Percentiles rank a stretch among this genome's conserved stretches.
Conservation (phyloP, 2,329 filamentous ascomycete genomes). For the Monosporascus cannonballus region DNA sequence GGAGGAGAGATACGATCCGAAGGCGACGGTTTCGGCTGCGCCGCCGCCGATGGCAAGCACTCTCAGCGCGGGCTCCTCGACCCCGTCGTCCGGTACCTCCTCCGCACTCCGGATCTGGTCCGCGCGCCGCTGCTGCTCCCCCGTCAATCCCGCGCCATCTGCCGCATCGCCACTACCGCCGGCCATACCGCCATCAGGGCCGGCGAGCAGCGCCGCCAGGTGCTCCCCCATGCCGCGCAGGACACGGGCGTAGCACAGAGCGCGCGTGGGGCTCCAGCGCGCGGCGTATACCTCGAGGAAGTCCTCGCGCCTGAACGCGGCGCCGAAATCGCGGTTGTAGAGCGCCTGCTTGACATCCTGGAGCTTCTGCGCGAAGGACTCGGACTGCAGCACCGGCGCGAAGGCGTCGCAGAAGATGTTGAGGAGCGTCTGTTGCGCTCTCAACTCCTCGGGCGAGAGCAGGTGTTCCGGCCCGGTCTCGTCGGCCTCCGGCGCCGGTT, state of each 20-base stretch:
- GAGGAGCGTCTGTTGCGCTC: constrained; percentile 16
- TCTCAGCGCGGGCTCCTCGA: constrained; percentile 18
- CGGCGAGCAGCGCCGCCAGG: constrained; percentile 22
- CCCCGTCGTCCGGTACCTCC: constrained; percentile 4
- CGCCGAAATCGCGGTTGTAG: constrained; percentile 76
- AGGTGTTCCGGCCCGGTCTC: constrained; percentile 11
- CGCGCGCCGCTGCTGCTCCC: too few relatives aligned
- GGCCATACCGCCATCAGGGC: not conserved
- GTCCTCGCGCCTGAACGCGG: constrained; percentile 67
- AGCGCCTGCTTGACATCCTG: constrained; percentile 83
- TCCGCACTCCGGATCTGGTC: not conserved
- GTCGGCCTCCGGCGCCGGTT: not conserved
- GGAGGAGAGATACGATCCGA: constrained; percentile 37
- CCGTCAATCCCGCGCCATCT: too few relatives aligned
- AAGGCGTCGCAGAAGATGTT: constrained; percentile 44
- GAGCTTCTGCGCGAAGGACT: constrained; percentile 49
- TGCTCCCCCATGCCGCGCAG: constrained; percentile 34
- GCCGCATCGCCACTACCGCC: not conserved
- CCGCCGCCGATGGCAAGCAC: constrained; percentile 50
- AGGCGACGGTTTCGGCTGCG: constrained; percentile 55
- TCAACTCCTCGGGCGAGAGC: constrained; percentile 1
- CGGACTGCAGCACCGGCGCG: constrained; percentile 38
- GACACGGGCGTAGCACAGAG: constrained; percentile 70
- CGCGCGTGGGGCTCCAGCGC: constrained; percentile 83
- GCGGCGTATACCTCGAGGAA: constrained; percentile 78